phyloP scores from a whole-genome alignment of 108 stramenopile species.

The Conticribra weissflogii region DNA sequence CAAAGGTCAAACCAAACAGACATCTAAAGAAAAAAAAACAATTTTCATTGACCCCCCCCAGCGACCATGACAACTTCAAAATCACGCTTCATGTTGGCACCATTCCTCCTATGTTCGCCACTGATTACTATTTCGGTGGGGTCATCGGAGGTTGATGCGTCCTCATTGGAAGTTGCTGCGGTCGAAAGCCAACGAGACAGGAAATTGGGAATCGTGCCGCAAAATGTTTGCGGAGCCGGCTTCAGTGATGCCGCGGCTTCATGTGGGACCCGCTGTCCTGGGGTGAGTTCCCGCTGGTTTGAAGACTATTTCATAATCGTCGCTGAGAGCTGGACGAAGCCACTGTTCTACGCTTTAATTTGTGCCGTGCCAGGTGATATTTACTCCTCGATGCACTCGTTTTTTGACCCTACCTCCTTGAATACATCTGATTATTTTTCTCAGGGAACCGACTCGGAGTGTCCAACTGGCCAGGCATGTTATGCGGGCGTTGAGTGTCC shows the following conservation, averaged over 20 bases:
- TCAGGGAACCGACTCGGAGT: slow-evolving; percentile 20
- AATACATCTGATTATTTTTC: neutral
- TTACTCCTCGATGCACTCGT: neutral
- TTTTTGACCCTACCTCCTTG: neutral
- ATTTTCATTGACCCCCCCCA: too few relatives aligned
- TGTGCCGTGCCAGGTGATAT: neutral
- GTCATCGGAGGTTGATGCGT: too few relatives aligned
- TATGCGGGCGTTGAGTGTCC: slow-evolving; percentile 23
- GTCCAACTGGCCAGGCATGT: slow-evolving; percentile 16
- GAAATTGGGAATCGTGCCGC: neutral
- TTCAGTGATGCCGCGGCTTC: slow-evolving; percentile 3
- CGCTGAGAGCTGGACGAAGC: neutral
- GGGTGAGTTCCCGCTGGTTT: slow-evolving; percentile 5
- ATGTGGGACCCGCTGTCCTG: slow-evolving; percentile 21
- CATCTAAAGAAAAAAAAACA: too few relatives aligned
- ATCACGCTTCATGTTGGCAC: too few relatives aligned
- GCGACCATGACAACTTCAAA: too few relatives aligned
- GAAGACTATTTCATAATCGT: neutral
- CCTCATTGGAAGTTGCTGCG: too few relatives aligned
- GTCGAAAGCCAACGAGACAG: neutral
- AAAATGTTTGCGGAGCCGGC: slow-evolving; percentile 20
- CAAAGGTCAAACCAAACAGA: too few relatives aligned
- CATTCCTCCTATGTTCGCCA: too few relatives aligned
- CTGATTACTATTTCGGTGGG: too few relatives aligned
- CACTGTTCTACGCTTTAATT: neutral